Base-by-base conservation (phyloP, 2,329 filamentous ascomycete genomes). In the Aureobasidium leucospermi region DNA sequence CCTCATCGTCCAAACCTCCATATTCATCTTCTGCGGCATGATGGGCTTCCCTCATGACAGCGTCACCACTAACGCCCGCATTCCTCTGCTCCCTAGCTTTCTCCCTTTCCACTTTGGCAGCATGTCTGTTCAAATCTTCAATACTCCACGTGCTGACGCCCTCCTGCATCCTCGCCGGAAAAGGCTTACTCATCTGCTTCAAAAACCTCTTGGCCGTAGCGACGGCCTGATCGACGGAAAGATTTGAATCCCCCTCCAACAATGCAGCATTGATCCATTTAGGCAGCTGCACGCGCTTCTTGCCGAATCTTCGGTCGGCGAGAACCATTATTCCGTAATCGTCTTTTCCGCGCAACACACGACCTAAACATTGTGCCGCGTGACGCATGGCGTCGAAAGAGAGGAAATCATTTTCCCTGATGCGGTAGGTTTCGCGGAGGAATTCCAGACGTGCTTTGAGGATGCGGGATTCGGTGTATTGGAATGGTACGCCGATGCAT, bases 251-350 rank as follows among this genome's bases (percentile, higher is more conserved):
- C 23, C 87, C 86, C 52, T 96, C 91, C 34, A 89, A 79, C 62
- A 99, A 81, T 3, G 88, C 91, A 70, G 95, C 88, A 63, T 87
- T 89, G 69, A 99, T 99, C 94, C 94, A 99, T 71, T 96, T 96
- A 10, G 94, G 94, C 31, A 99, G 79, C 74, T 99, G 95, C 3
- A 75, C 80, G 39, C 91, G 82, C 76, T 97, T 97, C 77, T 94
- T 95, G 71, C 90, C 87, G 73, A 96, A 99, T 16, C 94, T 85
- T 43, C 90, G 86, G 72, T 99, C 94, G 2, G 95, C 94, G 31
- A 99, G 80, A 4, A 99, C 93, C 94, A 99, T 99, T 78, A 99
- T 90, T n/a, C 94, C 94, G 73, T 99, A 99, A 74, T 99, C 94
- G 70, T 99, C 95, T 73, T 99, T 99, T 28, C 94, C 94, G 67